Evolutionary conservation across 352 stramenopile species (phyloP), one percentile per base, ranked within the genome.

Genomic region (Pythium monospermum): DNA sequence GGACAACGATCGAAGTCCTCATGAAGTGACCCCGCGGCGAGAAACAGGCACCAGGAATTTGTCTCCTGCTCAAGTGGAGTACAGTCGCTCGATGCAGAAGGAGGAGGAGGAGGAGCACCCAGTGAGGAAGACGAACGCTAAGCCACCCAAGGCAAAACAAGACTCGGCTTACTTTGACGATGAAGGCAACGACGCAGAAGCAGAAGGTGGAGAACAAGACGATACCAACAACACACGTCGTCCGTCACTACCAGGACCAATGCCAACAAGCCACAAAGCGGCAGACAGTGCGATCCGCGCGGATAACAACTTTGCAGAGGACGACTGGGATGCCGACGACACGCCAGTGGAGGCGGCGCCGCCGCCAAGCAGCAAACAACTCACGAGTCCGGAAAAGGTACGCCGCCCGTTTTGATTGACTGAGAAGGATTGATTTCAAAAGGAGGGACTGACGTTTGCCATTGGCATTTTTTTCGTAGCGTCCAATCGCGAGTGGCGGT

Each of bases 261-360:
- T 8, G n/a, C 7, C 36, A 19, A 28, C 42, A 13, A 16, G 35
- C 19, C 10, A 23, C 30, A 50, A 43, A 18, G 41, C 36, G 19
- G 42, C 32, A 19, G 22, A 27, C 12, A 59, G 53, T 31, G 49
- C 59, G 22, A 30, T 64, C 3, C 49, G 59, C 12, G 59, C 45
- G 4, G 76, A 88, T 54, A 88, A 91, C 59, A 91, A 91, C 49
- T 91, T 91, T 57, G 75, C 71, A 10, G 71, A 87, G 23, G 80
- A 91, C 10, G 75, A 91, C 36, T 91, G 79, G 79, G 79, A 90
- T 50, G 68, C 59, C 2, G 67, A 85, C 31, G 75, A 85, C 21
- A 57, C 66, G 2, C 23, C 49, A 31, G 21, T 49, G 7, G n/a
- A 33, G 16, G 2, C 36, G n/a, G 28, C 43, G 6, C 35, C 45